Evolutionary conservation across 768 basidiomycete genomes (phyloP).

Genomic region (Mycena venus): DNA sequence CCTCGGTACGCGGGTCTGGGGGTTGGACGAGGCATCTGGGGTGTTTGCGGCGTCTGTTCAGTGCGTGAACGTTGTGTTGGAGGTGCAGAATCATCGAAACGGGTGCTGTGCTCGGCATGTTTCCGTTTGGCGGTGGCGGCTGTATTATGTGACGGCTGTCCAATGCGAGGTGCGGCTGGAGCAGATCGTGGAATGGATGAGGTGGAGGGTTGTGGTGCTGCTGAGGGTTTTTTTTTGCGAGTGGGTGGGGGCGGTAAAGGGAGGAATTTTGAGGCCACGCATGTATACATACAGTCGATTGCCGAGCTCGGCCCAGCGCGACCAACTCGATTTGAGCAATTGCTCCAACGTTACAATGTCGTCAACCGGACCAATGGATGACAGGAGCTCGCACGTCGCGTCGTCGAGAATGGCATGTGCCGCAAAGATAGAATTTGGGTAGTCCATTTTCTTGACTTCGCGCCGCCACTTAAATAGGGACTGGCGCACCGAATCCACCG

Average conservation of each 20-base stretch:
- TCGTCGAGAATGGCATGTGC: conserved; percentile 17
- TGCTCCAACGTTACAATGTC: background rate
- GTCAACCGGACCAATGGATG: background rate
- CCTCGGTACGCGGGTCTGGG: background rate
- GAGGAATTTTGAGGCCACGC: background rate
- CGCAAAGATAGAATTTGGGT: background rate
- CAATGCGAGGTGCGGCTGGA: background rate
- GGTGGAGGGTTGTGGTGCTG: background rate
- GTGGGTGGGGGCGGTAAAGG: background rate
- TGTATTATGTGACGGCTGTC: background rate
- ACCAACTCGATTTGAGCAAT: background rate
- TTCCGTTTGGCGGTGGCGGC: background rate
- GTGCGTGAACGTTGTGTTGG: background rate
- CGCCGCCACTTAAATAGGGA: background rate
- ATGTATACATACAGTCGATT: background rate
- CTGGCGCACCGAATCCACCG: background rate
- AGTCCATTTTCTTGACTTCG: background rate
- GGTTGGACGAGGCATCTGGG: background rate
- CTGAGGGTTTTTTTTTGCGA: background rate
- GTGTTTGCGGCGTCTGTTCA: background rate
- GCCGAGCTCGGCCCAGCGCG: background rate
- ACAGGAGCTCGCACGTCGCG: background rate
- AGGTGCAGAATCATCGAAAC: background rate
- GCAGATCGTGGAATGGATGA: background rate
- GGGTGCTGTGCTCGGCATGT: background rate